These are phyloP conservation scores for Boletellus ananas DNA, from an alignment of 768 basidiomycete species.

Conservation along the genomic window DNA sequence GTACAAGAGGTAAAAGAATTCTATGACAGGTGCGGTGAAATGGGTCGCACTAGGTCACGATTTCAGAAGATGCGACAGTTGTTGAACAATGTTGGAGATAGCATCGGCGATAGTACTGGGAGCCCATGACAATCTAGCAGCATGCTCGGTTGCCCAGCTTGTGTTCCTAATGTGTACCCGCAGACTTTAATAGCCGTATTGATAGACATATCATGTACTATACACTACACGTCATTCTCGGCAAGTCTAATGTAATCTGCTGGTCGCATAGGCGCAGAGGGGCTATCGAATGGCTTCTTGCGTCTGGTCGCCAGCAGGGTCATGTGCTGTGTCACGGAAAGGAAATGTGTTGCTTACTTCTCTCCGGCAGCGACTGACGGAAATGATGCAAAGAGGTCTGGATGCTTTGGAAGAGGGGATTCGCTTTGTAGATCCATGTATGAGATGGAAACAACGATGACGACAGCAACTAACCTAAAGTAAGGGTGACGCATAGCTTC, in stretches of 20 bases:
- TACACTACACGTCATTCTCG: slow-evolving; percentile 50
- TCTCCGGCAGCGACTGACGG: slow-evolving; percentile 96
- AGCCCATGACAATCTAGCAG: slow-evolving; percentile 4
- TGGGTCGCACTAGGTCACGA: slow-evolving; percentile 57
- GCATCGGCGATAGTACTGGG: slow-evolving; percentile 6
- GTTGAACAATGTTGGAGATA: slow-evolving; percentile 28
- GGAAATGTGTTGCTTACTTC: slow-evolving; percentile 49
- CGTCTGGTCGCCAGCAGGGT: slow-evolving; percentile 44
- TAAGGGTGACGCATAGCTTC: slow-evolving; percentile 90
- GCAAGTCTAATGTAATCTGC: slow-evolving; percentile 64
- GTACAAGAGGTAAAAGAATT: slow-evolving; percentile 74
- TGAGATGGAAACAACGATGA: neutral
- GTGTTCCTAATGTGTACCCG: neutral
- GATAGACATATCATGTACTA: neutral
- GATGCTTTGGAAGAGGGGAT: slow-evolving; percentile 92
- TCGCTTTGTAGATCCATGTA: slow-evolving; percentile 50
- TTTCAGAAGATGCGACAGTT: slow-evolving; percentile 66
- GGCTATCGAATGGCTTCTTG: slow-evolving; percentile 73
- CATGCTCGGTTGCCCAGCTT: neutral
- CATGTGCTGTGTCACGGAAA: neutral
- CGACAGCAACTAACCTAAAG: slow-evolving; percentile 56
- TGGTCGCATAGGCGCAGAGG: slow-evolving; percentile 72
- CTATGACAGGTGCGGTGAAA: slow-evolving; percentile 70
- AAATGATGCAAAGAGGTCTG: slow-evolving; percentile 92
- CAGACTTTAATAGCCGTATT: neutral